Evolutionary conservation across 768 basidiomycete species (phyloP), one percentile per base, ranked within the genome.

Genomic region (Boletellus emodensis): DNA sequence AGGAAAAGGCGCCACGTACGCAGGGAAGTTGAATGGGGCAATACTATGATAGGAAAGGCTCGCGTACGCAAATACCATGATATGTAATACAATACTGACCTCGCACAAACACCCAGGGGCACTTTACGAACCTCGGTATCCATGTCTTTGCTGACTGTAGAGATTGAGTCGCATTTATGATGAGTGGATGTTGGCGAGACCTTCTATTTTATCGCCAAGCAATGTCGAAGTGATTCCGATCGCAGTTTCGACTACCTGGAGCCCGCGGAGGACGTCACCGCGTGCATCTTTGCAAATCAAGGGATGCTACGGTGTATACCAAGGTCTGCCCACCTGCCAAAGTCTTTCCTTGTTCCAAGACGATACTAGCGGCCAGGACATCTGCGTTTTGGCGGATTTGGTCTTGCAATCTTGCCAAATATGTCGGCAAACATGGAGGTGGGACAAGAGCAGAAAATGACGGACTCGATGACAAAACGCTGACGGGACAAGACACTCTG

Each of bases 291-390:
- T 38, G 22, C 46, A 13, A 24, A 45, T 52, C 4, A 36, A 33
- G 39, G 15, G 38, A 36, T 36, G 43, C 33, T 48, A 34, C 40
- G 42, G 39, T 22, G 40, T n/a, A 35, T 26, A 51, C 4, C 22
- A 32, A 44, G 26, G 40, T 9, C n/a, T 26, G 54, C 70, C 14
- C 57, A 88, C 88, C 88, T 55, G 88, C 82, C 38, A 90, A 70
- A 0, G 95, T 99, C 73, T 97, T 97, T 14, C 95, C 95, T 70
- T 98, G 95, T 66, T 97, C 94, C 18, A 97, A 72, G 22, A 94
- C 92, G 48, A 97, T 97, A 59, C 86, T 92, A 38, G 75, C 77
- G 1, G 94, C 94, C 48, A 99, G 78, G 44, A 85, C 86, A 60
- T 92, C 91, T 8, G 85, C 79, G 65, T 97, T 84, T 65, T 90